Evolutionary conservation across 2,329 filamentous ascomycete species (phyloP).

Genomic region (Colletotrichum sp.): DNA sequence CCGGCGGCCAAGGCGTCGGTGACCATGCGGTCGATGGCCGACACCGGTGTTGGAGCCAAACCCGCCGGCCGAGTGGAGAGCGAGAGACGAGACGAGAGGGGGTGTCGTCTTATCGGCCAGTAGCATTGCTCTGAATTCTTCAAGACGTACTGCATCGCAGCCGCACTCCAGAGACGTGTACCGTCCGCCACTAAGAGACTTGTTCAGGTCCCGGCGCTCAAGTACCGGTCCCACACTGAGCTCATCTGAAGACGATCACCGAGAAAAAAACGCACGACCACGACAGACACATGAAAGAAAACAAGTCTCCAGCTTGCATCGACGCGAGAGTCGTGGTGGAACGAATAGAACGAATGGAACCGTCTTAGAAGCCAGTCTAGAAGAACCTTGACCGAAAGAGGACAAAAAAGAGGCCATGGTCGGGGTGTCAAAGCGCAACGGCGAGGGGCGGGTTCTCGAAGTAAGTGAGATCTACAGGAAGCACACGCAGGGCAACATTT

Average conservation of each 20-base stretch:
- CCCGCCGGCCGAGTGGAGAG: not conserved
- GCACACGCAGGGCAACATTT: not conserved
- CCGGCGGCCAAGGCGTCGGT: not conserved
- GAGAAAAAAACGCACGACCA: not conserved
- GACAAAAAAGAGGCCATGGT: not conserved
- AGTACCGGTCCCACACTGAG: not conserved
- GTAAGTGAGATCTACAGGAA: not conserved
- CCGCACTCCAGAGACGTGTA: not conserved
- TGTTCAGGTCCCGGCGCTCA: not conserved
- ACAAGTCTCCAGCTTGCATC: not conserved
- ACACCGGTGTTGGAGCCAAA: not conserved
- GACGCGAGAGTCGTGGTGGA: not conserved
- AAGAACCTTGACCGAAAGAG: conserved; percentile 10
- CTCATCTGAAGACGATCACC: conserved; percentile 3
- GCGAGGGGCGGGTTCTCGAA: not conserved
- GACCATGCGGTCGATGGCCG: not conserved
- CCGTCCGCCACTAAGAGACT: not conserved
- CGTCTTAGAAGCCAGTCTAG: conserved; percentile 12
- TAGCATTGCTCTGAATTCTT: not conserved
- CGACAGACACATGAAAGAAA: not conserved
- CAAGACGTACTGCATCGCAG: not conserved
- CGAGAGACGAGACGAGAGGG: not conserved
- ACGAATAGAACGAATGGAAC: not conserved
- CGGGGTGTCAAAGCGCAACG: not conserved
- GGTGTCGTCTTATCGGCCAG: not conserved